Conservation (phyloP, 805 yeast genomes). For the Wickerhamomyces silvicola region DNA sequence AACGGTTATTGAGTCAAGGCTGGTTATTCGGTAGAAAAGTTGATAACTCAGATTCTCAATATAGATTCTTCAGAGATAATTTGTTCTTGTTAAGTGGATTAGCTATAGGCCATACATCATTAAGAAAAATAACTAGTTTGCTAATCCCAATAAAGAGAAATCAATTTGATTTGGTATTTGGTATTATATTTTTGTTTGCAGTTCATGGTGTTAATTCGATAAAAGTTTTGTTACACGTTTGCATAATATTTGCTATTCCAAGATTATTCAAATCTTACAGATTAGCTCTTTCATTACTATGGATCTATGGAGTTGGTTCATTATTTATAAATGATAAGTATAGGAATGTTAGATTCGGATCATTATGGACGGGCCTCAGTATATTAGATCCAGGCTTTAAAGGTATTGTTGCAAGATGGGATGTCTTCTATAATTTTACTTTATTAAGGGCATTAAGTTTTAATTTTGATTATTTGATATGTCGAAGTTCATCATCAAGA, state of each 20-base stretch:
- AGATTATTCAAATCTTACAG: slow-evolving; percentile 28
- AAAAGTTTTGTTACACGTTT: slow-evolving; percentile 54
- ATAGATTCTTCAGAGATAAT: slow-evolving; percentile 80
- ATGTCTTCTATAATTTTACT: slow-evolving; percentile 89
- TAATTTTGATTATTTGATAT: slow-evolving; percentile 61
- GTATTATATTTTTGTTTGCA: slow-evolving; percentile 56
- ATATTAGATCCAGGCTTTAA: slow-evolving; percentile 54
- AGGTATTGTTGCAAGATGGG: slow-evolving; percentile 90
- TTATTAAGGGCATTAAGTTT: slow-evolving; percentile 78
- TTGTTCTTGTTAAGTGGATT: slow-evolving; percentile 55
- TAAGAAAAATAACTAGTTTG: slow-evolving; percentile 34
- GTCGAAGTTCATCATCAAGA: slow-evolving; percentile 12
- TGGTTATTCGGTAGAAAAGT: slow-evolving; percentile 90
- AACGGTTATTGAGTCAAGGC: slow-evolving; percentile 61
- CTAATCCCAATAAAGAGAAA: slow-evolving; percentile 33
- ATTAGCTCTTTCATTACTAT: slow-evolving; percentile 41
- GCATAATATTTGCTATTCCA: slow-evolving; percentile 46
- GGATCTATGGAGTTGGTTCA: slow-evolving; percentile 77
- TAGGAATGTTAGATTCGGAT: slow-evolving; percentile 46
- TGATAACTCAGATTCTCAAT: slow-evolving; percentile 90
- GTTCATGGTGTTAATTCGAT: slow-evolving; percentile 76
- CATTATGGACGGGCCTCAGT: slow-evolving; percentile 33
- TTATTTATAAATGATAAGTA: slow-evolving; percentile 71
- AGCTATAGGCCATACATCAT: slow-evolving; percentile 43
- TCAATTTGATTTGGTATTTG: slow-evolving; percentile 69